Conservation (phyloP, 768 basidiomycete genomes). For the Boletus eberwhitei region DNA sequence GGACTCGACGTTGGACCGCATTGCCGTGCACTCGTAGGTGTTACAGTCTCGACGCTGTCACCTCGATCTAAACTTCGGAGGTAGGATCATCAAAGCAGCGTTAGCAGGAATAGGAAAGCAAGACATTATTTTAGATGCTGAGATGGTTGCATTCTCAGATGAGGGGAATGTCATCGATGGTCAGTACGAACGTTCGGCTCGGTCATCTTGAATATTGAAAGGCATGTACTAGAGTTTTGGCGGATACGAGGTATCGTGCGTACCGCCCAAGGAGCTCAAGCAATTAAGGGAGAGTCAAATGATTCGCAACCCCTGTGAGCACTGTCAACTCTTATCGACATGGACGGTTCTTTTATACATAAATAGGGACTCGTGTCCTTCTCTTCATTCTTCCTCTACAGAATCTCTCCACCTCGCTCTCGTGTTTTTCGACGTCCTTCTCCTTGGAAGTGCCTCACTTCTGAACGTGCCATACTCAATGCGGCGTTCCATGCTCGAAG, state of each 20-base stretch:
- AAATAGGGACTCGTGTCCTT: constrained; percentile 37
- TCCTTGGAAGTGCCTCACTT: constrained; percentile 60
- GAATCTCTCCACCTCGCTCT: constrained; percentile 63
- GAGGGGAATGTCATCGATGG: constrained; percentile 60
- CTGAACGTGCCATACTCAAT: constrained; percentile 52
- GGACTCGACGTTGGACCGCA: constrained; percentile 75
- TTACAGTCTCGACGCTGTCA: neutral
- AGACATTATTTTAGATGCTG: constrained; percentile 70
- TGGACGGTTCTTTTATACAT: neutral
- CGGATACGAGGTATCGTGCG: constrained; percentile 55
- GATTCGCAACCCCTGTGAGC: constrained; percentile 22
- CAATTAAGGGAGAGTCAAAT: constrained; percentile 19
- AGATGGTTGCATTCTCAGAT: constrained; percentile 84
- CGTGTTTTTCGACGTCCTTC: constrained; percentile 84
- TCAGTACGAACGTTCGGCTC: constrained; percentile 30
- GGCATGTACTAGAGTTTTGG: constrained; percentile 64
- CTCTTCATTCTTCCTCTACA: constrained; percentile 38
- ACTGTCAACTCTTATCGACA: constrained; percentile 1
- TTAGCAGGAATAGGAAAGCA: constrained; percentile 43
- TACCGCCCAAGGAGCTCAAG: constrained; percentile 56
- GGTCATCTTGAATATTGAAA: constrained; percentile 1
- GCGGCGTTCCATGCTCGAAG: constrained; percentile 63
- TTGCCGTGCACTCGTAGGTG: constrained; percentile 53
- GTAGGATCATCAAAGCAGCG: constrained; percentile 57
- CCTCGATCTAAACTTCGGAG: constrained; percentile 1